Conservation (phyloP, 495 filamentous ascomycete species). For the Letharia columbiana region DNA sequence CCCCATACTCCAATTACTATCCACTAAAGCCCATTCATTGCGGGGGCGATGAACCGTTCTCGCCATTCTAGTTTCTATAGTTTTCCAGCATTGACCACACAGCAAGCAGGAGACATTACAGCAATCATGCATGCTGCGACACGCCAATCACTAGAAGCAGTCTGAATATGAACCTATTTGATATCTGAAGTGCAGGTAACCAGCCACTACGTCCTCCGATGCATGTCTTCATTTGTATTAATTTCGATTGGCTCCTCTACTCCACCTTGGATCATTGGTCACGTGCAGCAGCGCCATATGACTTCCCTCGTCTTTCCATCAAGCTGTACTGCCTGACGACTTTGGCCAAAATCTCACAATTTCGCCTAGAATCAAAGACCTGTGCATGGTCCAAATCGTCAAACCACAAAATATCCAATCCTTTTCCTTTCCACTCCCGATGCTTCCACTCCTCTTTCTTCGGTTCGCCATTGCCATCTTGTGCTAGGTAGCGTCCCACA, state of each 20-base stretch:
- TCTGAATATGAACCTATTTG: background rate
- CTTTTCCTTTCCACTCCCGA: conserved; percentile 38
- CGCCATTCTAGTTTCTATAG: background rate
- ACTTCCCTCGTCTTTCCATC: background rate
- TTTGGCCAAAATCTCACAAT: conserved; percentile 36
- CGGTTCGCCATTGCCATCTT: conserved; percentile 21
- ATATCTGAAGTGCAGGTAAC: background rate
- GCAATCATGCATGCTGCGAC: background rate
- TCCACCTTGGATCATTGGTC: background rate
- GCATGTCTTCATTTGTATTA: background rate
- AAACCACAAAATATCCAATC: conserved; percentile 55
- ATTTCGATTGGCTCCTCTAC: background rate
- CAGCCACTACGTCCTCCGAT: background rate
- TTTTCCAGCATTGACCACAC: background rate
- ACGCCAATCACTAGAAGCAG: background rate
- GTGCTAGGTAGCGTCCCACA: conserved; percentile 49
- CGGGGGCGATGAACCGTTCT: background rate
- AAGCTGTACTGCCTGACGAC: conserved; percentile 25
- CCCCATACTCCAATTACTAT: background rate
- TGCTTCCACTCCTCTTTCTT: conserved; percentile 33
- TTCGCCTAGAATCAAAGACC: conserved; percentile 46
- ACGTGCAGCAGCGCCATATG: background rate
- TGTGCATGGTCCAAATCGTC: conserved; percentile 58
- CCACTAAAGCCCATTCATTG: background rate
- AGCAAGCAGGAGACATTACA: background rate